Evolutionary conservation across 1,284 basidiomycete genomes (phyloP).

Genomic region (Anthracocystis setariae): DNA sequence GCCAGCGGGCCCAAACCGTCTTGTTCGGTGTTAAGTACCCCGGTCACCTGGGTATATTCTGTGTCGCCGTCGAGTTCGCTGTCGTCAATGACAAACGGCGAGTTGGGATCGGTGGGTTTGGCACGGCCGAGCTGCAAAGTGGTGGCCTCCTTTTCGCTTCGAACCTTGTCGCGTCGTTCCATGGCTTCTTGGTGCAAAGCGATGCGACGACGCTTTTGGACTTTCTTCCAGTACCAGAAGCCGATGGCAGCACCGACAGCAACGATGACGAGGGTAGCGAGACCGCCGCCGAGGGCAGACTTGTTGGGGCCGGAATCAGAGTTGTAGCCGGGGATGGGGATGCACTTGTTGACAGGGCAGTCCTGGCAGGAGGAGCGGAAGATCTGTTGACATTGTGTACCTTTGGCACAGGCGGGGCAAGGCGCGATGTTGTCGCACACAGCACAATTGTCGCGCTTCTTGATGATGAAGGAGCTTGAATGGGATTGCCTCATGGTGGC

Average conservation of each 20-base stretch:
- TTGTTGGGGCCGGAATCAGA: conserved; percentile 11
- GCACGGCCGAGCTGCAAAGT: conserved; percentile 39
- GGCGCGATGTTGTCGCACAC: conserved; percentile 48
- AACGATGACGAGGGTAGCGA: conserved; percentile 40
- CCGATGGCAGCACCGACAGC: conserved; percentile 18
- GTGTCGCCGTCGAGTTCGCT: conserved; percentile 40
- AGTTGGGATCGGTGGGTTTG: conserved; percentile 4
- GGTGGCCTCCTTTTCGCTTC: conserved; percentile 35
- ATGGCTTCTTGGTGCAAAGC: conserved; percentile 34
- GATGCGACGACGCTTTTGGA: conserved; percentile 30
- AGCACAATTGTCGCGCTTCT: conserved; percentile 45
- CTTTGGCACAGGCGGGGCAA: conserved; percentile 38
- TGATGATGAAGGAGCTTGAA: conserved; percentile 29
- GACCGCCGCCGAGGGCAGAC: conserved; percentile 47
- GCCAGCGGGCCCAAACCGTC: conserved; percentile 39
- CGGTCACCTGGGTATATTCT: conserved; percentile 51
- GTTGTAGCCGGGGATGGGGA: conserved; percentile 21
- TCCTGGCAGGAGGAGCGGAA: conserved; percentile 46
- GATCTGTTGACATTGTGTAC: conserved; percentile 49
- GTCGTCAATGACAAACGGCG: conserved; percentile 28
- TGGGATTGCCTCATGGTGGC: conserved; percentile 21
- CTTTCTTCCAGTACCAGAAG: conserved; percentile 39
- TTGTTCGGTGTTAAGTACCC: conserved; percentile 17
- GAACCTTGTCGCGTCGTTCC: conserved; percentile 35
- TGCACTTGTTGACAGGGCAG: conserved; percentile 51